phyloP scores from a whole-genome alignment of 2,329 filamentous ascomycete genomes.

The Aspergillus phoenicis region DNA sequence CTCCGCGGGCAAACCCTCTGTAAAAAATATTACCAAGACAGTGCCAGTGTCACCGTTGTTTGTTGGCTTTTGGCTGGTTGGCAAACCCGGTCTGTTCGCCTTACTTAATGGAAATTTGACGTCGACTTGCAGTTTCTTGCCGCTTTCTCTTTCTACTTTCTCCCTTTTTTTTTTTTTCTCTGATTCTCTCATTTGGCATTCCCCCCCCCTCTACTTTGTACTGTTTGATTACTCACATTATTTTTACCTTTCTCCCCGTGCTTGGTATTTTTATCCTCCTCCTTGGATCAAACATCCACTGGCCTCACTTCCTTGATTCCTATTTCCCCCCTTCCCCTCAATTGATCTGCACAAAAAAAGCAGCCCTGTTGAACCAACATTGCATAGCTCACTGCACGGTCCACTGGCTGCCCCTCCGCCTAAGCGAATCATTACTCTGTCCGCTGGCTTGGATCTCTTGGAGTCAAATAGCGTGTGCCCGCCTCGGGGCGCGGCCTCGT shows the following conservation, averaged over 20 bases:
- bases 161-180: background rate
- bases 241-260: background rate
- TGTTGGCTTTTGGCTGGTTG: background rate
- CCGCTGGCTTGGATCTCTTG: slow-evolving; percentile 11
- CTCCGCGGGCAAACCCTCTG: background rate
- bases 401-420: background rate
- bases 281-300: background rate
- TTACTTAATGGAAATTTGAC: slow-evolving; percentile 14
- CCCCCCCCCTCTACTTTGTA: no score
- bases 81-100: background rate
- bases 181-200: background rate
- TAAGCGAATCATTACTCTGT: slow-evolving; percentile 5
- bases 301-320: background rate
- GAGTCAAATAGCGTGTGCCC: slow-evolving; percentile 16
- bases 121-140: slow-evolving; percentile 1
- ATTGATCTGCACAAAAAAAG: background rate
- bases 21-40: background rate
- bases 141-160: background rate
- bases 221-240: no score
- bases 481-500: slow-evolving; percentile 18
- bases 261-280: background rate
- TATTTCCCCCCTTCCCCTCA: background rate
- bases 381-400: background rate
- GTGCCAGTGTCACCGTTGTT: slow-evolving; percentile 3
- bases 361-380: slow-evolving; percentile 2